Evolutionary conservation across 768 basidiomycete genomes (phyloP).

Genomic region (Serpula lacrymans): DNA sequence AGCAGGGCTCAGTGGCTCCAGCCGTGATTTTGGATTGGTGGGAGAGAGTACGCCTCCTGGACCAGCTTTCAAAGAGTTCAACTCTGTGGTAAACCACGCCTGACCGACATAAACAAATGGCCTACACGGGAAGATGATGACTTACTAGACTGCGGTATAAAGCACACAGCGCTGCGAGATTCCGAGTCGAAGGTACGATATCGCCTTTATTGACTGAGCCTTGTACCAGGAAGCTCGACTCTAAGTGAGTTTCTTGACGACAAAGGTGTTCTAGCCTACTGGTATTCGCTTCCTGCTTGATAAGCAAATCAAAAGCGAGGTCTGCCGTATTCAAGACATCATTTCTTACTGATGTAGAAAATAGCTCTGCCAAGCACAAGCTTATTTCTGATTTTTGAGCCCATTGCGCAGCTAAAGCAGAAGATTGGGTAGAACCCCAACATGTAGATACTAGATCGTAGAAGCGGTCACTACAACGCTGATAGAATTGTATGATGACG

Average conservation of each 20-base stretch:
- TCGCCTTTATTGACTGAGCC: conserved; percentile 54
- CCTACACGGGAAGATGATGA: conserved; percentile 11
- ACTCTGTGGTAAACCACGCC: conserved; percentile 82
- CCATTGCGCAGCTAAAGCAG: conserved; percentile 74
- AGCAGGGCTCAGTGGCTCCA: conserved; percentile 46
- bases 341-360: conserved; percentile 47
- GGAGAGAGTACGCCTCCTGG: conserved; percentile 50
- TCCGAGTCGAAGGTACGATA: conserved; percentile 67
- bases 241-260: conserved; percentile 76
- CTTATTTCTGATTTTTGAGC: conserved; percentile 81
- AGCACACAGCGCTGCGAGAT: conserved; percentile 69
- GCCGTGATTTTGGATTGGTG: conserved; percentile 38
- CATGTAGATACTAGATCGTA: conserved; percentile 59
- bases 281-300: conserved; percentile 36
- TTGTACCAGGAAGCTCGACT: conserved; percentile 62
- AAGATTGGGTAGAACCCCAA: conserved; percentile 38
- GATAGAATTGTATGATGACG: conserved; percentile 95
- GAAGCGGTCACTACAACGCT: conserved; percentile 87
- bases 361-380: conserved; percentile 66
- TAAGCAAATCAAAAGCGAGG: conserved; percentile 2
- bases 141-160: conserved; percentile 86
- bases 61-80: conserved; percentile 62
- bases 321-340: neutral
- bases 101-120: conserved; percentile 26
- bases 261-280: conserved; percentile 54